Evolutionary conservation across 179 eudicot species (phyloP).

Genomic region (Pouteria campechiana): DNA sequence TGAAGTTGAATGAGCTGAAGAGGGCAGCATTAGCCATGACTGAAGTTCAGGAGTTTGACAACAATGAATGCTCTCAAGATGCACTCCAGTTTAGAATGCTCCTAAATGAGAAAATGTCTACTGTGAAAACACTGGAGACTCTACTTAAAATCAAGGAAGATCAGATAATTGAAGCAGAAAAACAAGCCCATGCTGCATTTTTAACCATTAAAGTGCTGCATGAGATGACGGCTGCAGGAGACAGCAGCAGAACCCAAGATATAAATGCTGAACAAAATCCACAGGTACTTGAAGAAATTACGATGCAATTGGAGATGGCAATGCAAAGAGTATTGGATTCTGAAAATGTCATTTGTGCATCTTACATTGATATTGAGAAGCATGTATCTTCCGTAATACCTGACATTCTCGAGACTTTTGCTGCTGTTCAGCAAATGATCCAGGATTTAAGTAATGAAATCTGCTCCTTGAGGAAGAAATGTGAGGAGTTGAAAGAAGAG

Average conservation of each 20-base stretch:
- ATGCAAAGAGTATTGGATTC: conserved; percentile 9
- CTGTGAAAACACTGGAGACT: not conserved
- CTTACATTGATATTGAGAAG: conserved; percentile 6
- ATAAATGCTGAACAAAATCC: conserved; percentile 6
- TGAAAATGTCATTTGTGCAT: conserved; percentile 3
- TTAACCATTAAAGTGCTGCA: conserved; percentile 1
- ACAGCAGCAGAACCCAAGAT: conserved; percentile 3
- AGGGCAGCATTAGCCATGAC: conserved; percentile 46
- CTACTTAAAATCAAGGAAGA: conserved; percentile 7
- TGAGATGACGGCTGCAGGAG: not conserved
- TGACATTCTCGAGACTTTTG: conserved; percentile 10
- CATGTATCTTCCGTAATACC: conserved; percentile 4
- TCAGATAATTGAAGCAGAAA: conserved; percentile 8
- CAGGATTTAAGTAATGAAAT: conserved; percentile 6
- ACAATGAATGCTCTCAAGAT: conserved; percentile 8
- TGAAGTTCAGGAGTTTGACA: conserved; percentile 23
- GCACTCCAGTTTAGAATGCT: conserved; percentile 3
- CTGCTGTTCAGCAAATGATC: conserved; percentile 5
- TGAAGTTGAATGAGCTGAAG: conserved; percentile 37
- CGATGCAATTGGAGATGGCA: conserved; percentile 9
- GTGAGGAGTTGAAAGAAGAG: conserved; percentile 8
- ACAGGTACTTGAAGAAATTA: conserved; percentile 2
- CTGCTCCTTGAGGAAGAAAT: conserved; percentile 5
- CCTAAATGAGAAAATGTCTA: conserved; percentile 3
- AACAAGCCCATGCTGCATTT: conserved; percentile 1